phyloP scores from a whole-genome alignment of 1,284 basidiomycete genomes.

The Heterobasidion annosum region DNA sequence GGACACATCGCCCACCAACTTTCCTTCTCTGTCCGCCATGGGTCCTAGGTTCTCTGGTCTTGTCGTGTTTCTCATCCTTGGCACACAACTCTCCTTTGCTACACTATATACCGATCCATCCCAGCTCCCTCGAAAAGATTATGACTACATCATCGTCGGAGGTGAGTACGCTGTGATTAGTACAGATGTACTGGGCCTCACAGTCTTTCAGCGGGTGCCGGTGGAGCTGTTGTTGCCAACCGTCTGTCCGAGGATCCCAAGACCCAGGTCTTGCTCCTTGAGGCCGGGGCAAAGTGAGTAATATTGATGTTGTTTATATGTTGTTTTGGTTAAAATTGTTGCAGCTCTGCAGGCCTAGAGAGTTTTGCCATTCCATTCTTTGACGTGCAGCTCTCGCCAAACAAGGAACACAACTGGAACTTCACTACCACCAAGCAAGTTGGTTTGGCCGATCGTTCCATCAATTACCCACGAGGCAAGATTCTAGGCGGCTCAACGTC shows the following conservation, averaged over 20 bases:
- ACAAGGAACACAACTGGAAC: conserved; percentile 18
- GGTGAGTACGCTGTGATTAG: neutral
- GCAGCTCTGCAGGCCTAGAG: neutral
- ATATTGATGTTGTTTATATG: neutral
- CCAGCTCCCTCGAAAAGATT: conserved; percentile 1
- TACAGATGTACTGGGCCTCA: neutral
- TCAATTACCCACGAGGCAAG: conserved; percentile 22
- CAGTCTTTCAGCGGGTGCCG: conserved; percentile 3
- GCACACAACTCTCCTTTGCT: neutral
- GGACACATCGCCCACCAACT: neutral
- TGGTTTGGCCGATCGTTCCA: conserved; percentile 18
- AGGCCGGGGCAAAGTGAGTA: conserved; percentile 2
- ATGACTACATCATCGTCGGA: conserved; percentile 5
- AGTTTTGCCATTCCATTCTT: neutral
- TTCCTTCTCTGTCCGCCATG: neutral
- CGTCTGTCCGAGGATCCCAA: conserved; percentile 3
- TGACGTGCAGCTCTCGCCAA: neutral
- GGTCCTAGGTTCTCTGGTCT: neutral
- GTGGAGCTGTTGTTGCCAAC: neutral
- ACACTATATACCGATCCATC: conserved; percentile 1
- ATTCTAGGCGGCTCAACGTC: conserved; percentile 28
- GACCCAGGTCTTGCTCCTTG: neutral
- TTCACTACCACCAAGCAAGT: conserved; percentile 23
- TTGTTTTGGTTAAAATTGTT: no score
- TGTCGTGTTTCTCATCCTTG: neutral